Evolutionary conservation across 768 basidiomycete genomes (phyloP), one percentile per base, ranked within the genome.

Genomic region (Rhodotorula graminis): DNA sequence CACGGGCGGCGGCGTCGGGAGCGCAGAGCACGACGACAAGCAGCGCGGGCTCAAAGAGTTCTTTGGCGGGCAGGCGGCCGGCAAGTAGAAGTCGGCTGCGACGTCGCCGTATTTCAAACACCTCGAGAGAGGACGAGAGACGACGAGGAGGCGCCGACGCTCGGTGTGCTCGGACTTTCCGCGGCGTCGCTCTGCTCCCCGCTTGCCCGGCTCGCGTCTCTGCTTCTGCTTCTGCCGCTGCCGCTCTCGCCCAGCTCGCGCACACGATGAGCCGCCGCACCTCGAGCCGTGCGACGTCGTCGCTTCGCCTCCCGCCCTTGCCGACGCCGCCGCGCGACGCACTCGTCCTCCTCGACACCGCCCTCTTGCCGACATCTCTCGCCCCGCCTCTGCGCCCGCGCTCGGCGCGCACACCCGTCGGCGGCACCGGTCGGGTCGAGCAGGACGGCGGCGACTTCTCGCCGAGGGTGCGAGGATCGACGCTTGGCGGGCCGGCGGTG

Each of bases 1-100:
- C 3, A 82, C 82, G 58, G 76, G 77, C 42, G 82, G 82, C 2
- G 83, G 83, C 0, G 80, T 83, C 19, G 83, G 83, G 1, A 81
- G 80, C 40, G 71, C 77, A 27, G 79, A 77, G 9, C 80, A 79
- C 61, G 83, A 83, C 68, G 78, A 77, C 46, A 82, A 81, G 50
- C 83, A 84, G 71, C 78, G 77, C 46, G 80, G 79, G 67, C 75
- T 83, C 47, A 79, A 81, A 59, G 78, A 80, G 40, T 83, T 81
- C 76, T 83, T 83, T 65, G 77, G 76, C 31, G 82, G 82, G 3
- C 81, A n/a, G n/a, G n/a, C n/a, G n/a, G n/a, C n/a, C n/a, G n/a
- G n/a, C n/a, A n/a, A n/a, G n/a, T n/a, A n/a, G n/a, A n/a, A n/a
- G n/a, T n/a, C n/a, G n/a, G n/a, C n/a, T n/a, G n/a, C n/a, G n/a